phyloP scores from a whole-genome alignment of 164 flowering plant species.

The Tetrastigma voinierianum region DNA sequence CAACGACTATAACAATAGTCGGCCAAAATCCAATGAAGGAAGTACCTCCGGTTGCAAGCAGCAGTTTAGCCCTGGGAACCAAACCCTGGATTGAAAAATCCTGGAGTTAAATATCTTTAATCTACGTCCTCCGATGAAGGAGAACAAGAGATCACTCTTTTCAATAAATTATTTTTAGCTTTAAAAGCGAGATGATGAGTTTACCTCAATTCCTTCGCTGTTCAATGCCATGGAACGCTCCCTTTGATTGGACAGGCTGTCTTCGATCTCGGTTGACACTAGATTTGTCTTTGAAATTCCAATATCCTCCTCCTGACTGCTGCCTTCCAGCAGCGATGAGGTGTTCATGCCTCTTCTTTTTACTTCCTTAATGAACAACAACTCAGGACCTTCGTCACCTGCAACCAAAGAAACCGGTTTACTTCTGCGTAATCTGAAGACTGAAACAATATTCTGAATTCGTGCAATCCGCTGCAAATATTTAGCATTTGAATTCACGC shows the following conservation, averaged over 20 bases:
- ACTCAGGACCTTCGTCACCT: constrained; percentile 1
- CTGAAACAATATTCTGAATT: neutral
- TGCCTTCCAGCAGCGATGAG: neutral
- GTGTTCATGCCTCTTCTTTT: neutral
- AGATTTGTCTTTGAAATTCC: neutral
- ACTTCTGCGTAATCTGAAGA: neutral
- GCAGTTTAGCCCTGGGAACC: constrained; percentile 1
- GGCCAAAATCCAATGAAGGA: constrained; percentile 5
- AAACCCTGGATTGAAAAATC: neutral
- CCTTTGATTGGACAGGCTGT: constrained; percentile 2
- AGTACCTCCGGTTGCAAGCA: neutral
- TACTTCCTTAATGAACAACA: neutral
- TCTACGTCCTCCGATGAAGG: neutral
- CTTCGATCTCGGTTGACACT: neutral
- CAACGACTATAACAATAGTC: neutral
- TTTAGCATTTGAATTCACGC: neutral
- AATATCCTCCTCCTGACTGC: neutral
- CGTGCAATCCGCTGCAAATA: neutral
- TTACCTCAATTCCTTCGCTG: constrained; percentile 7
- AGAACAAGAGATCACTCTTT: neutral
- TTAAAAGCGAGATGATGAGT: neutral
- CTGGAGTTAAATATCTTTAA: neutral
- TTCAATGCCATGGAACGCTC: constrained; percentile 4
- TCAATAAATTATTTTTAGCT: too few relatives aligned
- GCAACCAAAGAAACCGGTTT: neutral